phyloP scores from a whole-genome alignment of 306 rosid species.

The Cucurbita argyrosperma region DNA sequence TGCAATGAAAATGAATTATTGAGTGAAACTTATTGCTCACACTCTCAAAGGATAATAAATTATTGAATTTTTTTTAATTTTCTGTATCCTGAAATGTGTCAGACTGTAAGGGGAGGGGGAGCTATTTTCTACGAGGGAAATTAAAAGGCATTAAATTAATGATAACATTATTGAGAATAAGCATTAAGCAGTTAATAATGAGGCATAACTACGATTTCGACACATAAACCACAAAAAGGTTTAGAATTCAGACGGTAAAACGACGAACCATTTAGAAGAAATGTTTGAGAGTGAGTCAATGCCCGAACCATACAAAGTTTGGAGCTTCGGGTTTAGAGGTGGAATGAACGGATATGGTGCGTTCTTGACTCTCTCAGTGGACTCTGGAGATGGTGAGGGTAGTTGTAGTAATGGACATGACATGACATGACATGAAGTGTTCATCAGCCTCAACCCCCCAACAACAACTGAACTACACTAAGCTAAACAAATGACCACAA shows the following conservation, averaged over 20 bases:
- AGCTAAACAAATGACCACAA: constrained; percentile 19
- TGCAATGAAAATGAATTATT: not conserved
- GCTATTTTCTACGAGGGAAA: not conserved
- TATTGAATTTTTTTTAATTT: not conserved
- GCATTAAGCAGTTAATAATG: not conserved
- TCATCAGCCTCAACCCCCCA: not conserved
- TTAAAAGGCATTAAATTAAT: not conserved
- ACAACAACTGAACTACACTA: not conserved
- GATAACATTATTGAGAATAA: not conserved
- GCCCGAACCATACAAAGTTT: constrained; percentile 81
- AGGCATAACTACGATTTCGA: not conserved
- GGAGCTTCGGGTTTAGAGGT: not conserved
- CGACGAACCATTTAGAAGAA: not conserved
- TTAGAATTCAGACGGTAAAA: not conserved
- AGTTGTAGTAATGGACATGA: not conserved
- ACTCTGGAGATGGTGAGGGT: constrained; percentile 2
- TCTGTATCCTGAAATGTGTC: not conserved
- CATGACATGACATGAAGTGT: not conserved
- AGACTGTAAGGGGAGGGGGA: not conserved
- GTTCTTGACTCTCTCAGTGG: constrained; percentile 87
- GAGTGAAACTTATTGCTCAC: not conserved
- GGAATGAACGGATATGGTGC: constrained; percentile 43
- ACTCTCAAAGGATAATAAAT: not conserved
- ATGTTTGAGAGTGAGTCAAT: constrained; percentile 88
- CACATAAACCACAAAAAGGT: not conserved